phyloP scores from a whole-genome alignment of 495 filamentous ascomycete genomes.

The Podospora fimiseda region DNA sequence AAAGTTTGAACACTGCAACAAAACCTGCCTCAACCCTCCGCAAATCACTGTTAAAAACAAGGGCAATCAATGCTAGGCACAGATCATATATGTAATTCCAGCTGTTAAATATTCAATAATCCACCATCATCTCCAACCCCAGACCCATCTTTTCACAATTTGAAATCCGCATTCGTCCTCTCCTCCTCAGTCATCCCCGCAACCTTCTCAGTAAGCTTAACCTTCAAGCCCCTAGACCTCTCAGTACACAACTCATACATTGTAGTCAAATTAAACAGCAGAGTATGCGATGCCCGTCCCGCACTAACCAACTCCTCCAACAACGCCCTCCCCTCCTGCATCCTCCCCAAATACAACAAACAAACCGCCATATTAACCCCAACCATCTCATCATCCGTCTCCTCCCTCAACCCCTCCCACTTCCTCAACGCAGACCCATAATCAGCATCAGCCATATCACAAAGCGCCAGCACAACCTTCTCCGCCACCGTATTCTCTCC shows the following conservation, averaged over 20 bases:
- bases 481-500: slow-evolving; percentile 19
- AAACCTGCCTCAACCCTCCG: too few relatives aligned
- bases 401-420: slow-evolving; percentile 53
- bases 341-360: slow-evolving; percentile 67
- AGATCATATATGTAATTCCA: too few relatives aligned
- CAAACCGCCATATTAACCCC: slow-evolving; percentile 77
- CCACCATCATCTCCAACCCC: not conserved
- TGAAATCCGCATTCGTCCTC: slow-evolving; percentile 68
- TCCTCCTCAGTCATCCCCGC: slow-evolving; percentile 53
- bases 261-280: slow-evolving; percentile 85
- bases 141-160: slow-evolving; percentile 49
- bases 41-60: too few relatives aligned
- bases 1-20: too few relatives aligned
- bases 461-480: slow-evolving; percentile 53
- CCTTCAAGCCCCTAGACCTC: slow-evolving; percentile 59
- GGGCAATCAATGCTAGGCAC: too few relatives aligned
- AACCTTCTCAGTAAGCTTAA: slow-evolving; percentile 60
- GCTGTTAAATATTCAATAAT: too few relatives aligned
- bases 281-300: slow-evolving; percentile 59
- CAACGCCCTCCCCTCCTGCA: slow-evolving; percentile 59
- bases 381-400: slow-evolving; percentile 51
- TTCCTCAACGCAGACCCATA: slow-evolving; percentile 55
- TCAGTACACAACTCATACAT: slow-evolving; percentile 91
- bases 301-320: slow-evolving; percentile 58
- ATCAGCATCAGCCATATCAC: slow-evolving; percentile 71